These are phyloP conservation scores for Dalbergia cultrata DNA, from an alignment of 306 rosid species.

Conservation along the genomic window DNA sequence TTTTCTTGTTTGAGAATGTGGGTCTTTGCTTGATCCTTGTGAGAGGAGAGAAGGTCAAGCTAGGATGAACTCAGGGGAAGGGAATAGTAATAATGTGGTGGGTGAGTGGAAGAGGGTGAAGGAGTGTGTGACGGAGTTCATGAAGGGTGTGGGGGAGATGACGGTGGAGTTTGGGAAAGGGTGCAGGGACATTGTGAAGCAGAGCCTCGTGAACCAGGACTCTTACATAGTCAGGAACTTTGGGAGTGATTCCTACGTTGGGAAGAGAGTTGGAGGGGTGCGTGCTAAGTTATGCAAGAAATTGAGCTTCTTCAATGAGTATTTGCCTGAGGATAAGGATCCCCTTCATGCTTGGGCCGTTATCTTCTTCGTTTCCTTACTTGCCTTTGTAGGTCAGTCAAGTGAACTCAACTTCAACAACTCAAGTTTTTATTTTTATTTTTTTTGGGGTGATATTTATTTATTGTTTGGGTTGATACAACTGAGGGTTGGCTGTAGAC, in stretches of 20 bases:
- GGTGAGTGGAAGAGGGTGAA: constrained; percentile 53
- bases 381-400: constrained; percentile 72
- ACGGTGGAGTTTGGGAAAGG: constrained; percentile 86
- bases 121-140: constrained; percentile 71
- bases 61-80: constrained; percentile 12
- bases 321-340: constrained; percentile 91
- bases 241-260: constrained; percentile 63
- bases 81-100: background rate
- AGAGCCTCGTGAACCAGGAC: constrained; percentile 73
- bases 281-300: constrained; percentile 50
- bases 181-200: constrained; percentile 85
- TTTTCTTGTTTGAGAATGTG: constrained; percentile 37
- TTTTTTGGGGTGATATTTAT: too few relatives aligned
- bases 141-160: constrained; percentile 81
- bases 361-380: constrained; percentile 61
- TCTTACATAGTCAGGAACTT: constrained; percentile 62
- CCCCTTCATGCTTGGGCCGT: constrained; percentile 82
- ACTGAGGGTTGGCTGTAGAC: too few relatives aligned
- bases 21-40: constrained; percentile 17
- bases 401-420: constrained; percentile 26
- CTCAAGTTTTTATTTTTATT: background rate
- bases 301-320: constrained; percentile 68
- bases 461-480: background rate
- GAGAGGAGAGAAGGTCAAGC: background rate
- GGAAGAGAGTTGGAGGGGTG: constrained; percentile 56